Percentiles rank a stretch among this genome's conserved stretches.
These are phyloP conservation scores for Debaryomyces psychrophilus DNA, from an alignment of 1,139 yeast species.

Conservation along the genomic window DNA sequence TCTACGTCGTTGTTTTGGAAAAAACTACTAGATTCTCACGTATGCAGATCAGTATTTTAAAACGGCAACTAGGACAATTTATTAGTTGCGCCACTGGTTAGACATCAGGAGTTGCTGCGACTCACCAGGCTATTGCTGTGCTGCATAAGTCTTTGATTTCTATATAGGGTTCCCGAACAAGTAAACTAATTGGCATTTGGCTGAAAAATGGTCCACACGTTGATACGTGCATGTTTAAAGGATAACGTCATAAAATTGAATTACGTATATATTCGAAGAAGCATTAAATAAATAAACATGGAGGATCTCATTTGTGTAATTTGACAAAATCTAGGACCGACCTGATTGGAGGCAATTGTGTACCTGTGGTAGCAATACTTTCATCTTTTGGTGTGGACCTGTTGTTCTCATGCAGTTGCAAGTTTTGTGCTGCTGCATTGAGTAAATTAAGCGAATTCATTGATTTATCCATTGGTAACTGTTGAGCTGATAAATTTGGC, in stretches of 20 bases:
- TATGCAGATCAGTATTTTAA: no score
- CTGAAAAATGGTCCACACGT: no score
- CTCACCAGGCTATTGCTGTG: no score
- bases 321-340: conserved; percentile 40
- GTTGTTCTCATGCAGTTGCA: conserved; percentile 18
- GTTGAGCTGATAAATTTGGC: conserved; percentile 40
- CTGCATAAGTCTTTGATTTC: no score
- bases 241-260: background rate
- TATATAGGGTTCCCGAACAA: no score
- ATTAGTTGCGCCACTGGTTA: no score
- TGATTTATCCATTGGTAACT: conserved; percentile 10
- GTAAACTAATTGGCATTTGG: no score
- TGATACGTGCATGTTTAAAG: no score
- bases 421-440: conserved; percentile 27
- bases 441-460: conserved; percentile 20
- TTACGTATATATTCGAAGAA: conserved; percentile 8
- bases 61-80: no score
- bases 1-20: no score
- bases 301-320: conserved; percentile 13
- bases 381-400: conserved; percentile 14
- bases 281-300: background rate
- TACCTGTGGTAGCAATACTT: conserved; percentile 46
- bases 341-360: conserved; percentile 49
- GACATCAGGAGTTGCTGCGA: no score
- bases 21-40: no score